Evolutionary conservation across 148 eudicot genomes (phyloP), one percentile per base, ranked within the genome.

Genomic region (Agrostemma githago): DNA sequence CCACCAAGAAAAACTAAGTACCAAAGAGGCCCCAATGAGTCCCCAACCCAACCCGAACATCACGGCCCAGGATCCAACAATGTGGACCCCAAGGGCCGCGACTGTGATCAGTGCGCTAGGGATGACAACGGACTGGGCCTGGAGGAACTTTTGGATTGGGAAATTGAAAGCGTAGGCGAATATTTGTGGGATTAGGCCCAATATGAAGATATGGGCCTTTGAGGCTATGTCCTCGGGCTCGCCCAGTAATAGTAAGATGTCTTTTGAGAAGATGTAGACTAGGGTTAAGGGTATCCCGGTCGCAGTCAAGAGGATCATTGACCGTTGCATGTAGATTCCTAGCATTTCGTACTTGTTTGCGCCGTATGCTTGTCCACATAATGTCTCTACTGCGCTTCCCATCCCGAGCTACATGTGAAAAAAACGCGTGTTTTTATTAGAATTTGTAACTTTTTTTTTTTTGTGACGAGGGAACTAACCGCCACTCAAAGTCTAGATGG

Each of bases 351-450:
- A 80, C 56, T 80, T 84, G 65, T 72, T 74, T 2, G 87, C 89
- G 0, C 89, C 89, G n/a, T 80, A 86, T 5, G 89, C 89, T 77
- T 86, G 89, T 19, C 89, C 89, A 64, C 89, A 86, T 42, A 86
- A 73, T 5, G 89, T 86, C 79, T 86, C 89, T 57, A 86, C 89
- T 60, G 89, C 89, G 48, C 89, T 86, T 64, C 87, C 87, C 91
- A 88, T 88, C 1, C 90, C 90, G 11, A 88, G 80, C 90, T 88
- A 71, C 61, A 74, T 34, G 39, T 15, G n/a, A n/a, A n/a, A 39
- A 1, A 26, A 26, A 26, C 34, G 34, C 34, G 34, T 26, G 34
- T 26, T 0, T 26, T 26, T 0, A 26, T 26, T 26, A 26, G 34
- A 26, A 0, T 26, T 26, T 26, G 34, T 26, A 26, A 26, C 34